Conservation (phyloP, 169 alveolate genomes). For the Amoebophrya sp. region DNA sequence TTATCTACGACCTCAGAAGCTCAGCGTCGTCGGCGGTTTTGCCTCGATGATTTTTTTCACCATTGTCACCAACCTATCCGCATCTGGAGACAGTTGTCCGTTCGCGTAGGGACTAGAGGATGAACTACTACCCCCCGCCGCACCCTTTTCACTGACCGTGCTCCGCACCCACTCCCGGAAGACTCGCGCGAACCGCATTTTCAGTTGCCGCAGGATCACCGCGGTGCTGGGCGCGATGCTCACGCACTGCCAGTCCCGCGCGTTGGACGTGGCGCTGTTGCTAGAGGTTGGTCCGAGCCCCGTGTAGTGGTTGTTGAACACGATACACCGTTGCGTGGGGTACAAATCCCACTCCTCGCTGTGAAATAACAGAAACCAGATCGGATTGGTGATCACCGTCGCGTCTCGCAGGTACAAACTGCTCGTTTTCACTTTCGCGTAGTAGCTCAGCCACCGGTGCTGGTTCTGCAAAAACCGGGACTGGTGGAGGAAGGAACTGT, state of each 20-base stretch:
- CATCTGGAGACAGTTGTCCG: too few species aligned
- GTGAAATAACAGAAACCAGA: neutral
- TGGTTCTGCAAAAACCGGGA: neutral
- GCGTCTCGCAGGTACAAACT: neutral
- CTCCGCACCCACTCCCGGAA: neutral
- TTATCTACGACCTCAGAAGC: too few species aligned
- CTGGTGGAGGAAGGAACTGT: neutral
- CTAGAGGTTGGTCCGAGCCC: neutral
- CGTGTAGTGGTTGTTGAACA: neutral
- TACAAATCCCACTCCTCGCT: neutral
- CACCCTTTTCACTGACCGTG: too few species aligned
- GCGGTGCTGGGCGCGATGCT: neutral
- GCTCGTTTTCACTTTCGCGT: neutral
- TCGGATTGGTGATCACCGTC: neutral
- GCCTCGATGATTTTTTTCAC: too few species aligned
- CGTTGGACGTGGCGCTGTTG: too few species aligned
- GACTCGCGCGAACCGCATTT: neutral
- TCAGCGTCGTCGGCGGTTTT: too few species aligned
- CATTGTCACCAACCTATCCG: too few species aligned
- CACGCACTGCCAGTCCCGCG: neutral
- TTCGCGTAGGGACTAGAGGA: too few species aligned
- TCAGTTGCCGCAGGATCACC: neutral
- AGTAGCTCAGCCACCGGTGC: neutral
- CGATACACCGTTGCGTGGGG: neutral
- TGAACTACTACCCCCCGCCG: too few species aligned